Evolutionary conservation across 148 eudicot genomes (phyloP), one percentile per base, ranked within the genome.

Genomic region (Cornus suecica): DNA sequence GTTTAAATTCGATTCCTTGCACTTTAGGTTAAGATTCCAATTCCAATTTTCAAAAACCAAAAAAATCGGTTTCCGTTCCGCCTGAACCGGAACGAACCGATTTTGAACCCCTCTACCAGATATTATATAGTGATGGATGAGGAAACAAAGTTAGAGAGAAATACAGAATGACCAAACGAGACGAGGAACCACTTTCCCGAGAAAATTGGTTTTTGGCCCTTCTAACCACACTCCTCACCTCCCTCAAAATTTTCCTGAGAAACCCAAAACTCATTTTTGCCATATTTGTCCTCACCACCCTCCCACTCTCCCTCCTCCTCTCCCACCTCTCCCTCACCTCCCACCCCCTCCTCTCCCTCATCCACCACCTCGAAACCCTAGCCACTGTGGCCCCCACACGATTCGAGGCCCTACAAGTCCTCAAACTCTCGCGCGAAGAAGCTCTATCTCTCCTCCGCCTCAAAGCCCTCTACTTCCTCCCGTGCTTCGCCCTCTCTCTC

Each of bases 301-400:
- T 80, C 65, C 86, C 86, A 22, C 60, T 70, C 31, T 80, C 86
- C 3, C 41, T 83, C 34, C 76, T 80, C 67, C 52, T 80, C 15
- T 68, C 74, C 22, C 42, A 66, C 11, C 54, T 27, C 1, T 77
- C 86, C 8, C 54, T 83, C 61, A 70, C 81, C 16, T 62, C 79
- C 34, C 77, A 69, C 22, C 64, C 63, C 24, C 48, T 68, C 62
- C 60, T 23, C n/a, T 16, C 77, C 54, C 80, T 25, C 6, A 45
- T 81, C 24, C 18, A 9, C 65, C 70, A 68, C 34, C 74, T 81
- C 22, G 74, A 81, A 5, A 48, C 69, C 24, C 70, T 81, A 2
- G 75, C 63, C 32, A 25, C 18, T 16, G n/a, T 69, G 52, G 80
- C 74, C 37, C 65, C 70, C 45, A 76, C 69, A 11, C 70, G 73